Conservation (phyloP, 2,329 filamentous ascomycete genomes). For the Aspergillus proliferans region DNA sequence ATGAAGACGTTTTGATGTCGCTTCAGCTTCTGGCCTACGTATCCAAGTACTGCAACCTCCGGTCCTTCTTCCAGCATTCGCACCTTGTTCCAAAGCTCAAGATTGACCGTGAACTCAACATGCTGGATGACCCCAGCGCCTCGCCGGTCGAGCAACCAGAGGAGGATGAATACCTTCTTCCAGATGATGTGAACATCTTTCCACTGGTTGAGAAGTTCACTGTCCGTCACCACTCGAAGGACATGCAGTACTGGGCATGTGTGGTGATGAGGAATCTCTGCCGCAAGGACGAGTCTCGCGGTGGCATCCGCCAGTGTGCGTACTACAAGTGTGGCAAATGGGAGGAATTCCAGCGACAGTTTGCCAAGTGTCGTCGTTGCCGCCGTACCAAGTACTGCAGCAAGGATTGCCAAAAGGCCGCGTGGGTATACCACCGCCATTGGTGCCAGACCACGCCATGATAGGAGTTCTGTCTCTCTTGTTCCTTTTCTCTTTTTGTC, state of each 20-base stretch:
- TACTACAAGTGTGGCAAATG: conserved; percentile 98
- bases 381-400: conserved; percentile 98
- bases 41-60: conserved; percentile 95
- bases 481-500: neutral
- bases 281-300: conserved; percentile 90
- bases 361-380: conserved; percentile 95
- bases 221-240: conserved; percentile 84
- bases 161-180: conserved; percentile 80
- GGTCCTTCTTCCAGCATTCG: conserved; percentile 90
- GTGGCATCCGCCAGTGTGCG: conserved; percentile 92
- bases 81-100: conserved; percentile 89
- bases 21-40: conserved; percentile 94
- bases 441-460: conserved; percentile 63
- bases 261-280: conserved; percentile 99
- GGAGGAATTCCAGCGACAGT: conserved; percentile 94
- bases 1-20: conserved; percentile 97
- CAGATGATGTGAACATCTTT: conserved; percentile 97
- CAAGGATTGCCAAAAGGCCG: conserved; percentile 98
- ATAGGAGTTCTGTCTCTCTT: conserved; percentile 23
- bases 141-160: conserved; percentile 39
- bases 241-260: conserved; percentile 99
- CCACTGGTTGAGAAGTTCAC: conserved; percentile 98
- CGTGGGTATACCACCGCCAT: conserved; percentile 96
- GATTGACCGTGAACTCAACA: conserved; percentile 75
- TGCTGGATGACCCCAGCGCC: conserved; percentile 62